Base-by-base conservation (phyloP, 345 rosid genomes). In the Gossypium turneri region DNA sequence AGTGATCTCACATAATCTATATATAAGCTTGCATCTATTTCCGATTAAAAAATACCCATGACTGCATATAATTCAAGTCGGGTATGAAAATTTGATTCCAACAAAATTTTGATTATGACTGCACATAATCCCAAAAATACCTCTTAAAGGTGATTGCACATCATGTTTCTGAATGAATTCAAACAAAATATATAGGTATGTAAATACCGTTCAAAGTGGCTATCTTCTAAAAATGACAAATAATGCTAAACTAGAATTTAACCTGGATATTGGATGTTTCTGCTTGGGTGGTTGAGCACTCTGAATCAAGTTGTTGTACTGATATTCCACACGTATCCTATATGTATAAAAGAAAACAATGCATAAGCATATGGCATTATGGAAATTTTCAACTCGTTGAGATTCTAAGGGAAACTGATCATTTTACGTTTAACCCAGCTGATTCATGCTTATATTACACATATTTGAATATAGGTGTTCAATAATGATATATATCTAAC, bases 291-390 rank as follows among this genome's bases (percentile, higher is more conserved):
- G 58, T 16, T 45, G 75, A 73, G 67, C 75, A 73, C 43, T 73
- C 75, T 22, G 67, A 15, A 73, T 73, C 67, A 59, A 73, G 75
- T 43, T 73, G 67, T 15, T 58, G 25, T 25, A 61, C 55, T 24
- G 53, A 15, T 61, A 73, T 24, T 44, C 38, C 57, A 6, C 45
- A 16, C 16, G 62, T 27, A 29, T 59, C 58, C 75, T 73, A 17
- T 24, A 7, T 5, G 16, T 19, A 24, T 13, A 47, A 59, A 24
- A 44, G 34, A 73, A 57, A 44, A 58, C 38, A 67, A 48, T 69
- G 47, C 22, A 69, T 34, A n/a, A 24, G 24, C 41, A 58, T 11
- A 12, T 13, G 19, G 9, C 25, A 8, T 22, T 24, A 8, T 50
- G 24, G 59, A 51, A 72, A 73, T 25, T 50, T 25, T 48, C 22